These are phyloP conservation scores for Fonsecaea erecta DNA, from an alignment of 2,329 filamentous ascomycete species.

Conservation along the genomic window DNA sequence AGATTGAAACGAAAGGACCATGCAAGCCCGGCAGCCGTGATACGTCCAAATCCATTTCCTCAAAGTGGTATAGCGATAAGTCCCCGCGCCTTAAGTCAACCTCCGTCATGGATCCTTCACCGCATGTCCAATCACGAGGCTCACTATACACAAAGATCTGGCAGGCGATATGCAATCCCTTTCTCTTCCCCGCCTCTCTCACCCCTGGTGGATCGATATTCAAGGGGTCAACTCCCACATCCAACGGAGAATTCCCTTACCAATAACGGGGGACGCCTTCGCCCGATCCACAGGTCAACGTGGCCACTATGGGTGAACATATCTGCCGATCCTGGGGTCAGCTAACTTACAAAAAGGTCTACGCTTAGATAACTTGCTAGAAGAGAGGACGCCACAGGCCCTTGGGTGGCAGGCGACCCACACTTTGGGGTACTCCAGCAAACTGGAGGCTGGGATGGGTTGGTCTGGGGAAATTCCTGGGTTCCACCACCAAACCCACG, in stretches of 20 bases:
- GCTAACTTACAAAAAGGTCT: background rate
- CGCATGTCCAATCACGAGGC: constrained; percentile 18
- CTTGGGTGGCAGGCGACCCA: background rate
- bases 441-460: background rate
- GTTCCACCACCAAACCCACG: constrained; percentile 1
- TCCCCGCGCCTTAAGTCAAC: constrained; percentile 19
- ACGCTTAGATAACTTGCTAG: background rate
- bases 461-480: constrained; percentile 23
- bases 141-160: background rate
- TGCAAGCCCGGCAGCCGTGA: background rate
- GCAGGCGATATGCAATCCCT: constrained; percentile 4
- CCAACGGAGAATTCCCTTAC: background rate
- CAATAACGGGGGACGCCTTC: background rate
- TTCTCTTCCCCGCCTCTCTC: background rate
- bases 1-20: background rate
- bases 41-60: constrained; percentile 29
- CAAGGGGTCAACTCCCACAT: background rate
- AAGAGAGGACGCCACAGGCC: background rate
- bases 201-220: background rate
- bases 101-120: constrained; percentile 8
- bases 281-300: background rate
- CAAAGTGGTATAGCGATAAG: constrained; percentile 16
- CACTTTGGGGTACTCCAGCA: background rate
- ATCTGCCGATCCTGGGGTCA: background rate
- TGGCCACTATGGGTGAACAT: background rate